These are phyloP conservation scores for Eucalyptus pauciflora DNA, from an alignment of 345 rosid species.

Conservation along the genomic window DNA sequence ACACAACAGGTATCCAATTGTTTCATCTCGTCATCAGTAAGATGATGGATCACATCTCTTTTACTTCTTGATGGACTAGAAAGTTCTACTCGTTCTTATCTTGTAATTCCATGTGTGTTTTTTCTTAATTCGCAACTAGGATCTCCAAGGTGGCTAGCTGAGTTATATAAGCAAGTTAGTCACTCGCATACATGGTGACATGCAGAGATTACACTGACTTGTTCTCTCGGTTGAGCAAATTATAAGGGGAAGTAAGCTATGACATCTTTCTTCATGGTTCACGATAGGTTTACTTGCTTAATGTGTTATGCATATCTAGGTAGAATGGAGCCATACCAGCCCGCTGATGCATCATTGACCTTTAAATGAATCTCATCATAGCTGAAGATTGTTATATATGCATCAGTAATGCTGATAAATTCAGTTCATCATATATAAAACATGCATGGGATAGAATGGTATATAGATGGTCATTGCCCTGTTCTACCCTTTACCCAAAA, in stretches of 20 bases:
- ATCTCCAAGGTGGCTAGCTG: neutral
- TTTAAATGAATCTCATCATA: neutral
- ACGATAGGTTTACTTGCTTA: neutral
- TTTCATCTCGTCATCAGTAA: neutral
- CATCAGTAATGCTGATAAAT: neutral
- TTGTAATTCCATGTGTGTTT: neutral
- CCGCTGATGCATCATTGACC: neutral
- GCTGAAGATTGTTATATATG: neutral
- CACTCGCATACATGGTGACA: neutral
- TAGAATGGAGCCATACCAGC: neutral
- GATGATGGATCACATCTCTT: neutral
- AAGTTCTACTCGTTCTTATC: neutral
- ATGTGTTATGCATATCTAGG: neutral
- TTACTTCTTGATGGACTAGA: neutral
- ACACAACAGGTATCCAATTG: slow-evolving; percentile 1
- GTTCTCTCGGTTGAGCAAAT: neutral
- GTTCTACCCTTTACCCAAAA: neutral
- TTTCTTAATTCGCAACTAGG: neutral
- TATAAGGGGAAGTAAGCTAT: neutral
- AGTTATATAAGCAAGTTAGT: neutral
- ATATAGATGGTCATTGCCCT: neutral
- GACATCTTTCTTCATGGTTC: neutral
- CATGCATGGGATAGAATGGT: neutral
- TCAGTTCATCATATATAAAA: neutral
- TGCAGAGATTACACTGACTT: neutral